Conservation (phyloP, 2,329 filamentous ascomycete species). For the Alternaria arborescens region DNA sequence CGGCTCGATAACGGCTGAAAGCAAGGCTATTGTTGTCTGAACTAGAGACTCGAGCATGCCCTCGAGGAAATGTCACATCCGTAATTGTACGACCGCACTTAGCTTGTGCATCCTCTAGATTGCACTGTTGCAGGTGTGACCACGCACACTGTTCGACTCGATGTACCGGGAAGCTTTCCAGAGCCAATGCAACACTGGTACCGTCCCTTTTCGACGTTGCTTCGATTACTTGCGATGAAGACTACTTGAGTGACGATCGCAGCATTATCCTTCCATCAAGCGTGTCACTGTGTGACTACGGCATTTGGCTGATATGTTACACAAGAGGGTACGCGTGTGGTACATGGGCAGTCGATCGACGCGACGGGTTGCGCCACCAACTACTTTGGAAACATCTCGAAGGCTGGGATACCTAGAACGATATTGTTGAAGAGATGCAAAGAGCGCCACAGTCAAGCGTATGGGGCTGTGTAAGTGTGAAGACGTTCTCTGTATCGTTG, state of each 20-base stretch:
- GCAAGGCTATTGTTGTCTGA: slow-evolving; percentile 3
- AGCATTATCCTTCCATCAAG: slow-evolving; percentile 8
- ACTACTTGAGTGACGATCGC: slow-evolving; percentile 6
- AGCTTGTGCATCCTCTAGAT: slow-evolving; percentile 1
- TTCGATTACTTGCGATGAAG: slow-evolving; percentile 8
- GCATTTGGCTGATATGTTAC: slow-evolving; percentile 9
- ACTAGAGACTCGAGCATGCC: slow-evolving; percentile 11
- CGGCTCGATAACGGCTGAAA: slow-evolving; percentile 3
- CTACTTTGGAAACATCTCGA: slow-evolving; percentile 14
- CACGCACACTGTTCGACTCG: slow-evolving; percentile 11
- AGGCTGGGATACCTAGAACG: slow-evolving; percentile 9
- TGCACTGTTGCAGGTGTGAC: slow-evolving; percentile 10
- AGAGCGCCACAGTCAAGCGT: slow-evolving; percentile 19
- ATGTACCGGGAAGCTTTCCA: slow-evolving; percentile 8
- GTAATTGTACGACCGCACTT: slow-evolving; percentile 3
- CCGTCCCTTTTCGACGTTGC: slow-evolving; percentile 11
- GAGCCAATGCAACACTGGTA: slow-evolving; percentile 1
- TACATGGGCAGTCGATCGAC: slow-evolving; percentile 8
- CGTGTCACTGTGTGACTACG: slow-evolving; percentile 19
- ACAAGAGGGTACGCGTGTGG: slow-evolving; percentile 13
- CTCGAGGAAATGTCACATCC: slow-evolving; percentile 18
- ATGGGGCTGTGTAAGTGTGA: slow-evolving; percentile 10
- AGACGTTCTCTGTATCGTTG: neutral
- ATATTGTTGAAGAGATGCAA: slow-evolving; percentile 8
- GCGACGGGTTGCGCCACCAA: slow-evolving; percentile 18